These are phyloP conservation scores for Kwoniella bestiolae DNA, from an alignment of 768 basidiomycete genomes.

Conservation along the genomic window DNA sequence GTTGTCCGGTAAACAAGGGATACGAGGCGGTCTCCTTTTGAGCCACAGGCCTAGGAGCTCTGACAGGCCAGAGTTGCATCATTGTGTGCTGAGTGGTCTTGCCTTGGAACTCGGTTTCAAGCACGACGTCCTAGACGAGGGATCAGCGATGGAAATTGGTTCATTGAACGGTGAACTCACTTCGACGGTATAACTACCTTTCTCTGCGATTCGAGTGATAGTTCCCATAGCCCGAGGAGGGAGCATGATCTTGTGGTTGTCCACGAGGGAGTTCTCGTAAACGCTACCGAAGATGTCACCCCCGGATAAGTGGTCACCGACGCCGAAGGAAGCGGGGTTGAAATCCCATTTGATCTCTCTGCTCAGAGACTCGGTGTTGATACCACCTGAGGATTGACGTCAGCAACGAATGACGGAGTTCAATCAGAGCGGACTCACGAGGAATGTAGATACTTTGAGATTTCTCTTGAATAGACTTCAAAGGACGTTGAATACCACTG, in stretches of 20 bases:
- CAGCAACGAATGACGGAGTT: background rate
- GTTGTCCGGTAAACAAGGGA: constrained; percentile 93
- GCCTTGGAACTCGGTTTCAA: constrained; percentile 97
- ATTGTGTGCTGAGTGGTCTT: constrained; percentile 89
- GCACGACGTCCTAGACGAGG: constrained; percentile 74
- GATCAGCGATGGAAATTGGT: background rate
- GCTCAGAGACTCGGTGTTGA: constrained; percentile 94
- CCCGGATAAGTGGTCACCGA: constrained; percentile 95
- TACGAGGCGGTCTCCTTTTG: constrained; percentile 92
- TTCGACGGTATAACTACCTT: constrained; percentile 88
- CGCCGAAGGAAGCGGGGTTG: constrained; percentile 76
- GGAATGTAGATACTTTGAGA: constrained; percentile 99
- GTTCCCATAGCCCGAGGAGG: constrained; percentile 92
- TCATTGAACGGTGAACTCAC: constrained; percentile 61
- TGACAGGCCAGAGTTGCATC: constrained; percentile 99
- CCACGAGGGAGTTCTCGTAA: constrained; percentile 94
- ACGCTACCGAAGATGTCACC: constrained; percentile 95
- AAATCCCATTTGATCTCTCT: constrained; percentile 93
- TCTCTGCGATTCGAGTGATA: constrained; percentile 88
- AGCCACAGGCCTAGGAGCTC: constrained; percentile 92
- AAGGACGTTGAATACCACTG: constrained; percentile 86
- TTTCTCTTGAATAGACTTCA: constrained; percentile 86
- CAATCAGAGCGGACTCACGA: constrained; percentile 36
- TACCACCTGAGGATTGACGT: constrained; percentile 67
- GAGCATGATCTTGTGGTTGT: constrained; percentile 97